A percentile compares a stretch with the other conserved stretches of the same genome.
Conservation (phyloP, 768 basidiomycete genomes). For the Lentinula sp. region DNA sequence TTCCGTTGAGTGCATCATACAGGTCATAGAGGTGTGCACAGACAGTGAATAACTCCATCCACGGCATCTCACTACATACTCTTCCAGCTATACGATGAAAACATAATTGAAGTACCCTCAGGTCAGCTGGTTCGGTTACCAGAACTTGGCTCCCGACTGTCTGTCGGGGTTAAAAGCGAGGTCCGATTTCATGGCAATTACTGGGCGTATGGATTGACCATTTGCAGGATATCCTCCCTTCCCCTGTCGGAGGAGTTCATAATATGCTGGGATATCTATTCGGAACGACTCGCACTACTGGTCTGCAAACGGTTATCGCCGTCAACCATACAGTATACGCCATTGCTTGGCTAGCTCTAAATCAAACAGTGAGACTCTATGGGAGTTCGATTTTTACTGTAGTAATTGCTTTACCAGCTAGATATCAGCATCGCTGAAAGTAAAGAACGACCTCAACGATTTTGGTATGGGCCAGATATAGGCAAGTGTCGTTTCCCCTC, state of each 20-base stretch:
- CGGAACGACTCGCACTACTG: conserved; percentile 34
- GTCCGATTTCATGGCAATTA: conserved; percentile 26
- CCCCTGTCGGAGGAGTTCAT: conserved; percentile 36
- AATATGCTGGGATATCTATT: conserved; percentile 40
- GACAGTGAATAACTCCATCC: conserved; percentile 6
- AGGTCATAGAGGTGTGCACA: conserved; percentile 68
- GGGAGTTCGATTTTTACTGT: not conserved
- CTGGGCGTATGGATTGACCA: conserved; percentile 5
- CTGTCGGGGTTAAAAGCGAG: conserved; percentile 69
- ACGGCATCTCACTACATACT: conserved; percentile 3
- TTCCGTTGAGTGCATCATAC: conserved; percentile 7
- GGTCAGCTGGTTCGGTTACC: conserved; percentile 66
- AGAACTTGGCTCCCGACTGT: conserved; percentile 70
- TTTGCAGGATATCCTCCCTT: conserved; percentile 60
- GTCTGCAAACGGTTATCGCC: conserved; percentile 59
- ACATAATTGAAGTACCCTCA: conserved; percentile 60
- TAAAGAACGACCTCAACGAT: conserved; percentile 61
- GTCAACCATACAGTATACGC: conserved; percentile 76
- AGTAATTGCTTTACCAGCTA: conserved; percentile 40
- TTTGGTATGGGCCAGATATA: conserved; percentile 69
- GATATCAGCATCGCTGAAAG: conserved; percentile 45
- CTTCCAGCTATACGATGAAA: conserved; percentile 78
- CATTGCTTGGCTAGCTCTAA: conserved; percentile 82
- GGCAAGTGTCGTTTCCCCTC: not conserved
- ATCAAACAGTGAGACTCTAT: conserved; percentile 60